These are phyloP conservation scores for Ormosia semicastrata DNA, from an alignment of 306 rosid species.

Conservation along the genomic window DNA sequence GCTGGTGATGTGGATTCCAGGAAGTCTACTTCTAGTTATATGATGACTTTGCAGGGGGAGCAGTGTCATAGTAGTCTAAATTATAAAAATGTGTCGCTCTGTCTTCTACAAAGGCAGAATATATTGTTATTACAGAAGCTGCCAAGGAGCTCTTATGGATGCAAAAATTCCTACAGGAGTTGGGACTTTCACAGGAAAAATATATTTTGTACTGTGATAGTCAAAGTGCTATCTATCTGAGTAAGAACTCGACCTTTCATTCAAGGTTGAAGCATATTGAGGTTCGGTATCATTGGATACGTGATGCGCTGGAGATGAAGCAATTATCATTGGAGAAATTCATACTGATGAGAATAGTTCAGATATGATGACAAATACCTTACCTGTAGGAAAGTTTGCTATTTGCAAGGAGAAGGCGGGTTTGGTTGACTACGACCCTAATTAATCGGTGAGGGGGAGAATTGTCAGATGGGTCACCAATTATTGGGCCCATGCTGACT, in stretches of 20 bases:
- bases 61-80: no score
- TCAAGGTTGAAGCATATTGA: no score
- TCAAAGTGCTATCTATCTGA: neutral
- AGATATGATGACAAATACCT: neutral
- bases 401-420: no score
- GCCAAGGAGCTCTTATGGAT: neutral
- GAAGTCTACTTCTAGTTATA: no score
- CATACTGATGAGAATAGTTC: neutral
- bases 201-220: neutral
- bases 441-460: no score
- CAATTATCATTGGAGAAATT: neutral
- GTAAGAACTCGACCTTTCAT: neutral
- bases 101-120: neutral
- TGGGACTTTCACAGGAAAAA: neutral
- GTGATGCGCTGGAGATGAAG: no score
- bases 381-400: neutral
- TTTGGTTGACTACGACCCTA: no score
- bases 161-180: neutral
- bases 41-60: no score
- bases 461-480: no score
- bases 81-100: neutral
- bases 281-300: neutral
- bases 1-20: no score
- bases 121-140: neutral
- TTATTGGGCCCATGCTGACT: no score